phyloP scores from a whole-genome alignment of 2,329 filamentous ascomycete genomes.

The Teratosphaeriaceae sp. region DNA sequence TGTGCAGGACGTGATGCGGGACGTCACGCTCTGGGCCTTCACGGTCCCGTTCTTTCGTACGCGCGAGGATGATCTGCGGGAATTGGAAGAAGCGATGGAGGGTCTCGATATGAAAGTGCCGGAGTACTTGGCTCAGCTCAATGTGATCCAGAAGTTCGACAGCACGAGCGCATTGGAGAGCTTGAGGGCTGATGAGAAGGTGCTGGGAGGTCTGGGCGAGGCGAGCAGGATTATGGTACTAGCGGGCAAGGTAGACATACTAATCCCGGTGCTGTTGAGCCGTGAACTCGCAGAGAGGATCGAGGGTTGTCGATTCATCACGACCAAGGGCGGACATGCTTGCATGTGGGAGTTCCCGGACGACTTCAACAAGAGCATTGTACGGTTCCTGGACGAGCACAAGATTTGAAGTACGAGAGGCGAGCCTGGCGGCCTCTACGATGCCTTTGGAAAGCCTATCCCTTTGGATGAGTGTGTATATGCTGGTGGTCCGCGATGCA shows the following conservation, averaged over 20 bases:
- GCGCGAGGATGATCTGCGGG: conserved; percentile 10
- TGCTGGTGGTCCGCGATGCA: too few species aligned
- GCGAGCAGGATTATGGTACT: conserved; percentile 17
- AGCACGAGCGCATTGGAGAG: conserved; percentile 9
- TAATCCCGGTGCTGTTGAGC: conserved; percentile 18
- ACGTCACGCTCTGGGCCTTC: conserved; percentile 23
- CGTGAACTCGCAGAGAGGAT: conserved; percentile 14
- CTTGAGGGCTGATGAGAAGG: conserved; percentile 10
- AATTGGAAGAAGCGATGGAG: conserved; percentile 17
- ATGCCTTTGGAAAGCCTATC: too few species aligned
- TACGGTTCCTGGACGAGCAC: conserved; percentile 11
- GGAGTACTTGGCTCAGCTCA: conserved; percentile 18
- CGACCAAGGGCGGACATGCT: conserved; percentile 18
- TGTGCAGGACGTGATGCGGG: conserved; percentile 19
- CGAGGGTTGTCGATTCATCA: conserved; percentile 15
- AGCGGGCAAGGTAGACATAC: conserved; percentile 18
- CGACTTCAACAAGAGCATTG: conserved; percentile 14
- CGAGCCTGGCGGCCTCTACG: too few species aligned
- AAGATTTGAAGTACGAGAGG: too few species aligned
- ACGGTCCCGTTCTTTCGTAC: conserved; percentile 17
- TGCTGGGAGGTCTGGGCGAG: conserved; percentile 12
- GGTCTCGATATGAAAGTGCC: conserved; percentile 15
- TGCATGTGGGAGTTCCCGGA: conserved; percentile 19
- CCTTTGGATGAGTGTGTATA: too few species aligned
- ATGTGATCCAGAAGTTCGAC: conserved; percentile 21